Percentiles rank a stretch among this genome's conserved stretches.
These are phyloP conservation scores for Priceomyces haplophilus DNA, from an alignment of 805 yeast species.

Conservation along the genomic window DNA sequence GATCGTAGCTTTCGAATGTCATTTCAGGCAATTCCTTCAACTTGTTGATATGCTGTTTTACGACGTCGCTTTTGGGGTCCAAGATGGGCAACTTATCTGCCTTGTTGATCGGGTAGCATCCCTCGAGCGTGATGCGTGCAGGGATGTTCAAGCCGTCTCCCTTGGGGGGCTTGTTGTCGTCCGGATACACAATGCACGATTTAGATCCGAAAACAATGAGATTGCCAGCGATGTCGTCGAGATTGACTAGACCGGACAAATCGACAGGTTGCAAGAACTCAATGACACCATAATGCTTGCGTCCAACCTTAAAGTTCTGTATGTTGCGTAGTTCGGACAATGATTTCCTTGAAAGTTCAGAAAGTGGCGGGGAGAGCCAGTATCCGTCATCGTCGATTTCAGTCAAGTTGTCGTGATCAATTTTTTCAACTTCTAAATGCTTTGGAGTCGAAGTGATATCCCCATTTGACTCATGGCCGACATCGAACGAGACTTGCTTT, in stretches of 20 bases:
- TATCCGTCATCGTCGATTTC: slow-evolving; percentile 69
- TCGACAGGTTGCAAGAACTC: slow-evolving; percentile 83
- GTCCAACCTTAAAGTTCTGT: slow-evolving; percentile 68
- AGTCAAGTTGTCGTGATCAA: slow-evolving; percentile 11
- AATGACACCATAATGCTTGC: slow-evolving; percentile 71
- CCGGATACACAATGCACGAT: slow-evolving; percentile 71
- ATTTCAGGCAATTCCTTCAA: slow-evolving; percentile 59
- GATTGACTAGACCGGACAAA: slow-evolving; percentile 59
- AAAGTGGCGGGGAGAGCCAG: slow-evolving; percentile 79
- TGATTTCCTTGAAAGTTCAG: slow-evolving; percentile 56
- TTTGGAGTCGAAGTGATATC: slow-evolving; percentile 14
- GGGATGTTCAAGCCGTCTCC: slow-evolving; percentile 86
- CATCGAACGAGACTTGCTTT: slow-evolving; percentile 18
- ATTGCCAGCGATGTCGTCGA: slow-evolving; percentile 63
- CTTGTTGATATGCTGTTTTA: slow-evolving; percentile 64
- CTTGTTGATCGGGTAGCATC: slow-evolving; percentile 76
- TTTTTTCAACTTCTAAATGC: neutral
- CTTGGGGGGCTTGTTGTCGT: slow-evolving; percentile 51
- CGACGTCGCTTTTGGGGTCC: slow-evolving; percentile 72
- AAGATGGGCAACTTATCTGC: slow-evolving; percentile 69
- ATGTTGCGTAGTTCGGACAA: slow-evolving; percentile 65
- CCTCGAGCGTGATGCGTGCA: slow-evolving; percentile 68
- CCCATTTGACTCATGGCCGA: slow-evolving; percentile 2
- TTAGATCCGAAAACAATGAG: slow-evolving; percentile 59
- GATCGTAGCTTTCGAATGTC: slow-evolving; percentile 73